Percentiles rank a stretch among this genome's conserved stretches.
Conservation (phyloP, 1,139 yeast genomes). For the Sugiyamaella paludigena region DNA sequence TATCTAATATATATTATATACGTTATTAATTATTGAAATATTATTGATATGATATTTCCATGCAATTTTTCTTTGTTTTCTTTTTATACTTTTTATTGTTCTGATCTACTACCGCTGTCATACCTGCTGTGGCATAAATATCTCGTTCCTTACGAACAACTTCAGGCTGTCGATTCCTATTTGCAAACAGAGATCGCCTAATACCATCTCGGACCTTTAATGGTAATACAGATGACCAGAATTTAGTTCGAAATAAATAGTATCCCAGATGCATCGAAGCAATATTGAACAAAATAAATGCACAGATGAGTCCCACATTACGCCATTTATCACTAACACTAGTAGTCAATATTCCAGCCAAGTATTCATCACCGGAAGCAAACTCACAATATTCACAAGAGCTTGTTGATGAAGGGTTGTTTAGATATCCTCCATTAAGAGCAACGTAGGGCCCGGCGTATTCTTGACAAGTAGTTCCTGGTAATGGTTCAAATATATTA, state of each 20-base stretch:
- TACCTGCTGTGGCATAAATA: no score
- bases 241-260: slow-evolving; percentile 40
- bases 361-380: slow-evolving; percentile 45
- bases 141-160: no score
- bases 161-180: neutral
- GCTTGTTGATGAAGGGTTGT: slow-evolving; percentile 43
- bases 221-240: slow-evolving; percentile 17
- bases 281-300: slow-evolving; percentile 54
- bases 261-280: slow-evolving; percentile 45
- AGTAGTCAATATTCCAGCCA: slow-evolving; percentile 40
- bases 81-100: no score
- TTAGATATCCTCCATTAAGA: slow-evolving; percentile 45
- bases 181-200: slow-evolving; percentile 4
- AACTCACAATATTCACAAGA: slow-evolving; percentile 50
- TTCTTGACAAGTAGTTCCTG: slow-evolving; percentile 46
- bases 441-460: slow-evolving; percentile 43
- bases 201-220: neutral
- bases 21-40: no score
- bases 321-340: slow-evolving; percentile 55
- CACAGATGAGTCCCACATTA: slow-evolving; percentile 61
- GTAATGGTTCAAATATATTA: slow-evolving; percentile 49
- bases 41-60: no score
- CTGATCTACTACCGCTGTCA: no score
- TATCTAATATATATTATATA: no score
- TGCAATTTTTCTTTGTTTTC: no score